Evolutionary conservation across 768 basidiomycete genomes (phyloP), one percentile per base, ranked within the genome.

Genomic region (Termitomyces sp.): DNA sequence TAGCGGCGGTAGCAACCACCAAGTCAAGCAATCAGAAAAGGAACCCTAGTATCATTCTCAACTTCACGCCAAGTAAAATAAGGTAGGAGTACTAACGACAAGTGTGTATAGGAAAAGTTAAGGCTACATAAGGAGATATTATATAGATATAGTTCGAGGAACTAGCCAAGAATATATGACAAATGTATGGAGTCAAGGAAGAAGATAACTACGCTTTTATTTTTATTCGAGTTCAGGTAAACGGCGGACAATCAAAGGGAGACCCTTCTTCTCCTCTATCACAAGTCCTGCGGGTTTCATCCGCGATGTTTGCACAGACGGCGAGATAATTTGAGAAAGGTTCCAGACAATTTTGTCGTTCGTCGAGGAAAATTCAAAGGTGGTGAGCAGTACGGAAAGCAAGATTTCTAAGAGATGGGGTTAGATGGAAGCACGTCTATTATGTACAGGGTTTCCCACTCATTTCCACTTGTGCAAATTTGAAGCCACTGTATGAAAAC

Each of bases 391-490:
- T 0, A 69, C 72, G 0, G 71, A 67, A 14, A 80, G 69, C 9
- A 79, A 62, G 26, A 79, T 75, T 67, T 79, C 78, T 79, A 59
- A 44, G 36, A 16, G 8, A 36, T 36, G 23, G 44, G 4, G 49
- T 61, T 40, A 50, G 30, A 23, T 49, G 13, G 41, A 32, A 12
- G 30, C 16, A 13, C 18, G 10, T 49, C 20, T 12, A 33, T 1
- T 28, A 5, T 18, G 30, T 9, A 55, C 14, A n/a, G 18, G 49
- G 44, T 18, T 36, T 57, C 81, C 62, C 64, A 83, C 82, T 85
- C 66, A 83, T 82, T 67, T 85, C 82, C 58, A 82, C 70, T 67
- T 80, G 74, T 5, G 84, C 81, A 61, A 83, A 84, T 64, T 76
- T 80, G 66, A 81, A 84, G 14, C 83, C 79, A 26, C 77, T 79